Percentiles rank a stretch among this genome's conserved stretches.
Evolutionary conservation across 805 yeast genomes (phyloP).

Genomic region (Kazachstania taianensis): DNA sequence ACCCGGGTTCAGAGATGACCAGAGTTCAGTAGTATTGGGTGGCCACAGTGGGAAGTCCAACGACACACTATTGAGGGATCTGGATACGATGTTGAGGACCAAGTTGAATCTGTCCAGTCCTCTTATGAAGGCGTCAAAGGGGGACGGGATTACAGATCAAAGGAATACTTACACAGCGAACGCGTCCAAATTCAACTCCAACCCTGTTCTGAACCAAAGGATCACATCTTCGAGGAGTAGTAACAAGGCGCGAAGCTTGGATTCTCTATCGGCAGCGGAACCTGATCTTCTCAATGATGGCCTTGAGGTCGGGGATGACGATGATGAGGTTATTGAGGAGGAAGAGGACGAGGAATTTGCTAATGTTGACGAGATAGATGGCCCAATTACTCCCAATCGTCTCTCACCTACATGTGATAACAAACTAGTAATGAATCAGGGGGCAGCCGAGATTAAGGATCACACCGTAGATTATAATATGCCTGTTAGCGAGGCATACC

Average conservation of each 20-base stretch:
- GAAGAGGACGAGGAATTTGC: slow-evolving; percentile 25
- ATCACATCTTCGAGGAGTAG: not conserved
- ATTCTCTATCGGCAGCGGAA: not conserved
- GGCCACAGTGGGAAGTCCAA: slow-evolving; percentile 3
- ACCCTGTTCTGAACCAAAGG: not conserved
- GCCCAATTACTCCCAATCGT: slow-evolving; percentile 16
- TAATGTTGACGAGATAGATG: slow-evolving; percentile 31
- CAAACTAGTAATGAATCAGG: not conserved
- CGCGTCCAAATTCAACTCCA: not conserved
- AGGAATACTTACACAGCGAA: not conserved
- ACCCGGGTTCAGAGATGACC: slow-evolving; percentile 3
- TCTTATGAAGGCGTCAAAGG: slow-evolving; percentile 3
- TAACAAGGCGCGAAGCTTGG: not conserved
- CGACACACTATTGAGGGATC: slow-evolving; percentile 14
- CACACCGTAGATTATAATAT: slow-evolving; percentile 22
- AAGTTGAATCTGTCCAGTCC: slow-evolving; percentile 11
- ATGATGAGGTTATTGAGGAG: slow-evolving; percentile 12
- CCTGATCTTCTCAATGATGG: not conserved
- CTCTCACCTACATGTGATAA: slow-evolving; percentile 7
- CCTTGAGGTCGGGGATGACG: slow-evolving; percentile 7
- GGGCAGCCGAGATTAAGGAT: not conserved
- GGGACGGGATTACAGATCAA: slow-evolving; percentile 18
- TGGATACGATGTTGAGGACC: slow-evolving; percentile 18
- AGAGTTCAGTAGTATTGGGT: not conserved
- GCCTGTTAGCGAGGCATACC: slow-evolving; percentile 30